These are phyloP conservation scores for Entelexis sorbosivorans DNA, from an alignment of 1,139 yeast genomes.

Conservation along the genomic window DNA sequence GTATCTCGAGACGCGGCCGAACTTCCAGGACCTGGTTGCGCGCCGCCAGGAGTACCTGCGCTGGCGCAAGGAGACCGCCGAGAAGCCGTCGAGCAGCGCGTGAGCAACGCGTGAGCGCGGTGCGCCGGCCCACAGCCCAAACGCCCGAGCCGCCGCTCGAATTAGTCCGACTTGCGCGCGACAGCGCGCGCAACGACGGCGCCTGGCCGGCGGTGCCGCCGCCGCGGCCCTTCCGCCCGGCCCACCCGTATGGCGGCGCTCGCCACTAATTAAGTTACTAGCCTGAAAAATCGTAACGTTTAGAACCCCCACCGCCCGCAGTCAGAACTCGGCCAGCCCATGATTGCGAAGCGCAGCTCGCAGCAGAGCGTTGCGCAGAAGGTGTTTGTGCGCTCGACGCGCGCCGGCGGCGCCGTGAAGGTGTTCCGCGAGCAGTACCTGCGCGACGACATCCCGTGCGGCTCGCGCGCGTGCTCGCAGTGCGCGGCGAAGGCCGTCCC, in stretches of 20 bases:
- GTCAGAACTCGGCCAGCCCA: not conserved
- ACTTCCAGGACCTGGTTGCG: conserved; percentile 28
- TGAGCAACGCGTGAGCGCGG: not conserved
- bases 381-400: conserved; percentile 73
- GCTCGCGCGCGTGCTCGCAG: conserved; percentile 53
- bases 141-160: no score
- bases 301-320: not conserved
- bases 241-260: not conserved
- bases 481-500: conserved; percentile 40
- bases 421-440: conserved; percentile 89
- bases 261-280: not conserved
- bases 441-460: conserved; percentile 85
- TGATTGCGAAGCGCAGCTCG: conserved; percentile 22
- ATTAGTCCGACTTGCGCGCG: no score
- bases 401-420: conserved; percentile 82
- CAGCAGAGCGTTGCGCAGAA: conserved; percentile 45
- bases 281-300: not conserved
- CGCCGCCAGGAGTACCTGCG: conserved; percentile 26
- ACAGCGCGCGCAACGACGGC: no score
- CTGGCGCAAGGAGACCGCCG: conserved; percentile 23
- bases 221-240: no score
- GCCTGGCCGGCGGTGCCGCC: no score
- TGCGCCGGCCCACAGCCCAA: no score
- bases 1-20: conserved; percentile 29
- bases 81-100: not conserved